These are phyloP conservation scores for Xylariaceae sp. DNA, from an alignment of 2,329 filamentous ascomycete species.

Conservation along the genomic window DNA sequence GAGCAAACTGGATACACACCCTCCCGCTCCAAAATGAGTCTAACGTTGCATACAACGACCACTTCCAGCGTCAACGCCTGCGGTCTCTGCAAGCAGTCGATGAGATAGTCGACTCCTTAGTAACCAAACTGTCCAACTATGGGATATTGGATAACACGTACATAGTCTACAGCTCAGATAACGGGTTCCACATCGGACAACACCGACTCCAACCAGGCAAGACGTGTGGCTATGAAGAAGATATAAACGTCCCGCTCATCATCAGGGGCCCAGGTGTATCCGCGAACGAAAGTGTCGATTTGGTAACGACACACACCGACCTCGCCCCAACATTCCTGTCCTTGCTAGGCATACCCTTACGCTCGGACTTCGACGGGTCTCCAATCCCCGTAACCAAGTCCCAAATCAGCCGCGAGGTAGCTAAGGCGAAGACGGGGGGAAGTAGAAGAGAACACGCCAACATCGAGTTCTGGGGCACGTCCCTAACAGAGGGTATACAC, in stretches of 20 bases:
- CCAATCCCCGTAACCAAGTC: constrained; percentile 43
- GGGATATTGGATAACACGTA: constrained; percentile 63
- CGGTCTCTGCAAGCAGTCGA: constrained; percentile 54
- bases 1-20: constrained; percentile 45
- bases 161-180: constrained; percentile 57
- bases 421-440: constrained; percentile 1
- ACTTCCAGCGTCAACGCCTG: constrained; percentile 52
- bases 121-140: constrained; percentile 43
- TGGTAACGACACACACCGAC: constrained; percentile 55
- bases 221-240: constrained; percentile 56
- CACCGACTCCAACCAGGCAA: constrained; percentile 59
- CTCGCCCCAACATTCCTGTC: constrained; percentile 54
- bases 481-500: constrained; percentile 19
- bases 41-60: constrained; percentile 46
- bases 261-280: constrained; percentile 58
- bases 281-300: constrained; percentile 37
- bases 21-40: constrained; percentile 41
- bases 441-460: constrained; percentile 45
- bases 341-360: constrained; percentile 37
- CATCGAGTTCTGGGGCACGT: constrained; percentile 51
- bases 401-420: constrained; percentile 14
- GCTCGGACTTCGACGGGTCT: constrained; percentile 50
- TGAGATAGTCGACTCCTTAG: constrained; percentile 46
- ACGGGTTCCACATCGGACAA: constrained; percentile 57
- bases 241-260: constrained; percentile 58